Conservation (phyloP, 805 yeast genomes). For the Metschnikowia drakensbergensis region DNA sequence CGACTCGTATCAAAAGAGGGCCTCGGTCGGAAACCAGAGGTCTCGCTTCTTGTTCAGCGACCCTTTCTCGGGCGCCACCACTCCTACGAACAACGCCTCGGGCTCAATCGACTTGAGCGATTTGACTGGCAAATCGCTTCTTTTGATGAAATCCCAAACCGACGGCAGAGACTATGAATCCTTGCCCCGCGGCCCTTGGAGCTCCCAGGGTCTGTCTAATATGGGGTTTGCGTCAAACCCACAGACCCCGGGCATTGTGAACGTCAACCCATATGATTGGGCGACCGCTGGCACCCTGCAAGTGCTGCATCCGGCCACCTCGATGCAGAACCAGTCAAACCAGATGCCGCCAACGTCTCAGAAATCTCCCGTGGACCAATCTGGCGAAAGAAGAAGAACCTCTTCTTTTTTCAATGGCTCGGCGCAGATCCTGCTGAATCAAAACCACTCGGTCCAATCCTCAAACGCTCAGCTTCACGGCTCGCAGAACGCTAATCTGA, state of each 20-base stretch:
- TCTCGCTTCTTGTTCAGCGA: conserved; percentile 70
- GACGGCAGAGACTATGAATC: conserved; percentile 47
- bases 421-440: conserved; percentile 8
- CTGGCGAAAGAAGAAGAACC: conserved; percentile 45
- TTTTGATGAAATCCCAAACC: conserved; percentile 44
- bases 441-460: conserved; percentile 5
- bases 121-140: conserved; percentile 39
- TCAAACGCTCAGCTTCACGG: conserved; percentile 3
- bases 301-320: conserved; percentile 13
- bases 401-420: conserved; percentile 47
- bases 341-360: conserved; percentile 1
- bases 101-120: conserved; percentile 33
- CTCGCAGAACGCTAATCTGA: not conserved
- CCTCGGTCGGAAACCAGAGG: conserved; percentile 53
- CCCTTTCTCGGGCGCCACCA: conserved; percentile 37
- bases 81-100: conserved; percentile 16
- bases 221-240: conserved; percentile 29
- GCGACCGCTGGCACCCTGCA: conserved; percentile 8
- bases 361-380: conserved; percentile 3
- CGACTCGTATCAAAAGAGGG: conserved; percentile 44
- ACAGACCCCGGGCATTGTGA: conserved; percentile 35
- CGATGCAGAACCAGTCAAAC: conserved; percentile 3
- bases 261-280: conserved; percentile 17
- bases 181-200: conserved; percentile 48
- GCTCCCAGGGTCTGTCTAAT: conserved; percentile 11